Base-by-base conservation (phyloP, 2,329 filamentous ascomycete species). In the Lasiodiplodia hormozganensis region DNA sequence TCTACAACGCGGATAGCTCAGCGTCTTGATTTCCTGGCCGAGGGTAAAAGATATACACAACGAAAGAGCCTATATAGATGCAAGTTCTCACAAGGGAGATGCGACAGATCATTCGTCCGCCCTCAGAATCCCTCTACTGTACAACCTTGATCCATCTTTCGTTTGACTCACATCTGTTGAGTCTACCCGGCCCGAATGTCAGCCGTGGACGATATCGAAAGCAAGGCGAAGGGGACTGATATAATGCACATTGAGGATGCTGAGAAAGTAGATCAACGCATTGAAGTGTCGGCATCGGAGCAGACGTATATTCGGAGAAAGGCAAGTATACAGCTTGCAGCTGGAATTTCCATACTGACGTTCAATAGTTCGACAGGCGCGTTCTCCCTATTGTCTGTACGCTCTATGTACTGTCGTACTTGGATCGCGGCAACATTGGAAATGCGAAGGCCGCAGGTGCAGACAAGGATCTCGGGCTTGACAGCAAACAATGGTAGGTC, bases 401-500 rank as follows among this genome's bases (percentile, higher is more conserved):
- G 1, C 71, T 77, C 2, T 78, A 77, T 64, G 69, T 77, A 10
- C 70, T 78, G 2, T 73, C 73, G 10, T 77, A 68, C 31, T 58
- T 71, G 70, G 74, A 76, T 58, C 71, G 73, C 28, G 73, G 73
- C 12, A 74, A 74, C 38, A 74, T 76, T 66, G 73, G 71, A 31
- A 89, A 87, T 82, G 81, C 73, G 65, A 76, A 76, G 38, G 74
- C 80, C 11, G 75, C 76, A 21, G 74, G 75, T 23, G 72, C 76
- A 53, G 73, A 69, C 21, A 66, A 31, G 11, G 71, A 74, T 28
- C 67, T 74, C 5, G 68, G 71, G 1, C 69, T 78, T 21, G 70
- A 43, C n/a, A 87, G 86, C 1, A 86, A 89, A 52, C 81, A 90
- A 70, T 91, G 90, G 69, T 60, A 25, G 18, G 54, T 68, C 31